Conservation (phyloP, 31 red algal genomes). For the Asparagopsis taxiformis region DNA sequence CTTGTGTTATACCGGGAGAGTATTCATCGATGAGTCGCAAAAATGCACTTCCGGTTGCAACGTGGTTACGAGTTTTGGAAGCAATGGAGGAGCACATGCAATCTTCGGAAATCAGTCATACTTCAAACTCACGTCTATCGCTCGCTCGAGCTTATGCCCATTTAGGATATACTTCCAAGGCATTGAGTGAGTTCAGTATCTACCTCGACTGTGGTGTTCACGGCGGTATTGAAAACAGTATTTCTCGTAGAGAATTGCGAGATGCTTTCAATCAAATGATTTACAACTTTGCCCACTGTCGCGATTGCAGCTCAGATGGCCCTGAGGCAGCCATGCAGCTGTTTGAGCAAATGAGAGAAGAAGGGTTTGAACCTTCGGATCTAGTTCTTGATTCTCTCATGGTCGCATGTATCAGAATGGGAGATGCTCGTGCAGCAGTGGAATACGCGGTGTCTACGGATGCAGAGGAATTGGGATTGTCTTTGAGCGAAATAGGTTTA, state of each 20-base stretch:
- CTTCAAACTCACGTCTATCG: constrained; percentile 39
- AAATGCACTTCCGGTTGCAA: constrained; percentile 33
- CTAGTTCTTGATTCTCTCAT: constrained; percentile 25
- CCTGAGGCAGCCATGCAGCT: constrained; percentile 28
- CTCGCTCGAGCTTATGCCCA: constrained; percentile 55
- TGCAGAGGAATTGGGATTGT: neutral
- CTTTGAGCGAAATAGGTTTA: constrained; percentile 7
- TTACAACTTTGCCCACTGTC: constrained; percentile 61
- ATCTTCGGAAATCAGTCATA: constrained; percentile 15
- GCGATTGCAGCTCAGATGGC: constrained; percentile 38
- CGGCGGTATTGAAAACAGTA: neutral
- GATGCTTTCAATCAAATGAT: constrained; percentile 61
- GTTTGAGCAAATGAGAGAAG: constrained; percentile 34
- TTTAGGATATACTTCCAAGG: constrained; percentile 23
- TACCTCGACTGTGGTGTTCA: neutral
- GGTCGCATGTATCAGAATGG: constrained; percentile 35
- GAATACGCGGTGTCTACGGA: constrained; percentile 6
- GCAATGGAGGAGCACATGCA: constrained; percentile 40
- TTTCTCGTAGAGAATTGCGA: constrained; percentile 16
- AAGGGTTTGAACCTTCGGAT: neutral
- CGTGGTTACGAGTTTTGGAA: constrained; percentile 21
- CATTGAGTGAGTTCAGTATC: constrained; percentile 33
- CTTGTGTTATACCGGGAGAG: constrained; percentile 52
- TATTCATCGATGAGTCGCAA: constrained; percentile 29
- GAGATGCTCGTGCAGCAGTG: constrained; percentile 14